Evolutionary conservation across 805 yeast species (phyloP).

Genomic region (Candida bentonensis): DNA sequence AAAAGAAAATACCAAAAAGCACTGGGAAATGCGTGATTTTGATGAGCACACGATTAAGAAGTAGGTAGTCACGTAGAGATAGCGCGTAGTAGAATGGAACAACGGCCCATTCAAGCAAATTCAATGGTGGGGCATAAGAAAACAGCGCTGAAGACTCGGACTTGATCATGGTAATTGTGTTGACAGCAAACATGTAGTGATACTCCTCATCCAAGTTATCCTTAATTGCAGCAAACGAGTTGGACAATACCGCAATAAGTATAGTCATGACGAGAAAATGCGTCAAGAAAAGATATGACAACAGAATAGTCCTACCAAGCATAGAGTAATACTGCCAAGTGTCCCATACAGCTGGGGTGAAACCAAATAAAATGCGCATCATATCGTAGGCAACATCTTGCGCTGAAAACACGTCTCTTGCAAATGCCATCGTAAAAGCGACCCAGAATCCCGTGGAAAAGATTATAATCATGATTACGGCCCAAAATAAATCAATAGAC

Average conservation of each 20-base stretch:
- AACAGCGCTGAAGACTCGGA: slow-evolving; percentile 23
- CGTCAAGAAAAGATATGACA: slow-evolving; percentile 38
- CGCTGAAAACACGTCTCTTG: slow-evolving; percentile 27
- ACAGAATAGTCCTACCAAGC: slow-evolving; percentile 33
- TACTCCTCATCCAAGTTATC: slow-evolving; percentile 26
- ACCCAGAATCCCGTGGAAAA: slow-evolving; percentile 42
- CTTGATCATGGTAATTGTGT: slow-evolving; percentile 24
- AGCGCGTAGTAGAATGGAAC: slow-evolving; percentile 19
- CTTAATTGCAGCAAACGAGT: slow-evolving; percentile 21
- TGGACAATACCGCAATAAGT: slow-evolving; percentile 37
- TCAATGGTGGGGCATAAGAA: slow-evolving; percentile 25
- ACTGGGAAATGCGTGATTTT: slow-evolving; percentile 25
- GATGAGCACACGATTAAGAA: slow-evolving; percentile 21
- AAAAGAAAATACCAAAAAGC: slow-evolving; percentile 20
- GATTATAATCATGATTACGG: slow-evolving; percentile 34
- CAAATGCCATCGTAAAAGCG: slow-evolving; percentile 35
- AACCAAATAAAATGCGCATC: slow-evolving; percentile 40
- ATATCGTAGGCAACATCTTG: slow-evolving; percentile 36
- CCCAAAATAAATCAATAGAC: slow-evolving; percentile 36
- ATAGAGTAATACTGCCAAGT: slow-evolving; percentile 36
- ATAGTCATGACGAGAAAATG: slow-evolving; percentile 43
- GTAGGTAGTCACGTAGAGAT: slow-evolving; percentile 19
- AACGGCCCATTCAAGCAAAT: slow-evolving; percentile 19
- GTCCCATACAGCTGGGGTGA: slow-evolving; percentile 47
- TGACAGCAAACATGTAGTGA: slow-evolving; percentile 24